Conservation (phyloP, 352 stramenopile genomes). For the Phytopythium chamaehyphon region DNA sequence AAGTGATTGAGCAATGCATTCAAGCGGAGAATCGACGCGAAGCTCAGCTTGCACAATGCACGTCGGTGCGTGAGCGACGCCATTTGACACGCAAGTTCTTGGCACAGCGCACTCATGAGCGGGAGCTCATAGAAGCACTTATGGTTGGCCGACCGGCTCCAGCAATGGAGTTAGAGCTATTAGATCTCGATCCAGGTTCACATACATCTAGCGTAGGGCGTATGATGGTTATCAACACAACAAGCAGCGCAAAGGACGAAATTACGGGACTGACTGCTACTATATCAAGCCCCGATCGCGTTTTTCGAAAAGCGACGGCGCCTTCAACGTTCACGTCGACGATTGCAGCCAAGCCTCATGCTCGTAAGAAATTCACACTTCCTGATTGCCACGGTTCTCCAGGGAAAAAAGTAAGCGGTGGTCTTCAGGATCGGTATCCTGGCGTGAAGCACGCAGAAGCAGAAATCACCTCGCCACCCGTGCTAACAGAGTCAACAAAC, state of each 20-base stretch:
- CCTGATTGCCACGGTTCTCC: constrained; percentile 38
- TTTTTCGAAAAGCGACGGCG: constrained; percentile 34
- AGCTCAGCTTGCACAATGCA: constrained; percentile 45
- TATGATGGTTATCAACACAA: background rate
- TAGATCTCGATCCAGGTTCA: constrained; percentile 17
- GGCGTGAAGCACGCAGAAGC: background rate
- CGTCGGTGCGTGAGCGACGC: constrained; percentile 37
- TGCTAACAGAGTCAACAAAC: no score
- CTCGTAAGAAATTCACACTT: constrained; percentile 32
- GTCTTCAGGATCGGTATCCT: background rate
- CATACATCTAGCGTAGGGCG: background rate
- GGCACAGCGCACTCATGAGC: constrained; percentile 45
- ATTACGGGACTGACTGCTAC: constrained; percentile 15
- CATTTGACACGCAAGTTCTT: constrained; percentile 56
- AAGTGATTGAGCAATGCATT: constrained; percentile 77
- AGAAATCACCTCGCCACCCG: no score
- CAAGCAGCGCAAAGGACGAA: background rate
- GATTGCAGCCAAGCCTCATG: constrained; percentile 24
- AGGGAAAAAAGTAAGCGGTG: constrained; percentile 5
- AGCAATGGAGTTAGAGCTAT: constrained; percentile 22
- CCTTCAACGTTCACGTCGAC: constrained; percentile 7
- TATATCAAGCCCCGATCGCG: constrained; percentile 24
- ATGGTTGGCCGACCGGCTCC: constrained; percentile 34
- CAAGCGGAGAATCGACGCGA: constrained; percentile 65
- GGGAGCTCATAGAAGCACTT: constrained; percentile 48